These are phyloP conservation scores for Aspergillus nidulans DNA, from an alignment of 495 filamentous ascomycete genomes.

Conservation along the genomic window DNA sequence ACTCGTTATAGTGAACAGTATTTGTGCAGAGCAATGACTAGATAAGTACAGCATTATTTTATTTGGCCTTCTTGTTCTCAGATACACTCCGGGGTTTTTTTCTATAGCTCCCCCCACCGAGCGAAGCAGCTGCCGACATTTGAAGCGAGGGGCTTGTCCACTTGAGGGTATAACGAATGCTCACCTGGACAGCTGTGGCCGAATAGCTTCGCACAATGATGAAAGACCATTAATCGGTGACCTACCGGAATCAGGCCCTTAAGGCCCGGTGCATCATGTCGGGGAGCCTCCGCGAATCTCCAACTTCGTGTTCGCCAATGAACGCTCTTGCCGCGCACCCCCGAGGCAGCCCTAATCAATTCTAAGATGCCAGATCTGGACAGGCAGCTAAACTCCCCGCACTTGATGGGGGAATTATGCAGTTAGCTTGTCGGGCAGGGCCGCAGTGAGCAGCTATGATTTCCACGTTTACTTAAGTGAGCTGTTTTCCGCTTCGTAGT, in stretches of 20 bases:
- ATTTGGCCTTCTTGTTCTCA: too few species aligned
- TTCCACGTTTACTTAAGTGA: neutral
- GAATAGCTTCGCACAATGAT: too few species aligned
- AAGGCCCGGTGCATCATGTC: neutral
- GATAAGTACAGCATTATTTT: too few species aligned
- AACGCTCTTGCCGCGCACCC: neutral
- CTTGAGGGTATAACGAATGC: neutral
- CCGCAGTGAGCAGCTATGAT: slow-evolving; percentile 1
- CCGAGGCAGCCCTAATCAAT: neutral
- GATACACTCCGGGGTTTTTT: neutral
- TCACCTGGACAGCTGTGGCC: neutral
- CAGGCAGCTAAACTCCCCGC: neutral
- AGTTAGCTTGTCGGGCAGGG: neutral
- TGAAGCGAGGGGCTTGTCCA: neutral
- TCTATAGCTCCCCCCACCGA: neutral
- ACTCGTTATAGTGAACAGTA: too few species aligned
- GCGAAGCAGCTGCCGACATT: neutral
- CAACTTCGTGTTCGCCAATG: neutral
- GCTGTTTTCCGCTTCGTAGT: neutral
- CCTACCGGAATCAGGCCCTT: too few species aligned
- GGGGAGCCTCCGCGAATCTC: slow-evolving; percentile 7
- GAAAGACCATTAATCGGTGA: too few species aligned
- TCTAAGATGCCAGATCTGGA: neutral
- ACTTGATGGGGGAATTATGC: neutral
- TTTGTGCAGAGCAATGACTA: neutral